Base-by-base conservation (phyloP, 768 basidiomycete genomes). In the Dacryopinax spathularia region DNA sequence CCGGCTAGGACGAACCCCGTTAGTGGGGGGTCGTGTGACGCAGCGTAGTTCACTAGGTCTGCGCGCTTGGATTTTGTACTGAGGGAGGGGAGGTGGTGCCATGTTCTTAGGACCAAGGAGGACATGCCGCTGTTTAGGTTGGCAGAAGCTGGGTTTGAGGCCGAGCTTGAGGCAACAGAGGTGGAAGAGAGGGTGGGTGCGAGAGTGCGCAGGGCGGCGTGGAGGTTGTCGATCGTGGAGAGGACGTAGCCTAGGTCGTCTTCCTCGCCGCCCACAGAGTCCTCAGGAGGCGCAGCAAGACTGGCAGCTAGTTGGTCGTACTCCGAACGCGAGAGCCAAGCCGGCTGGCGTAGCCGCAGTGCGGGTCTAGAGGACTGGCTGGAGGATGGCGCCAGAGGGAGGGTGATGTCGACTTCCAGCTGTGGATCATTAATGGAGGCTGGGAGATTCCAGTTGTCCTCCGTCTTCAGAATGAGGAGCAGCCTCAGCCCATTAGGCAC, bases 1-100 rank as follows among this genome's bases (percentile, higher is more conserved):
- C 48, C 48, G 25, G 48, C 48, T 3, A 56, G 48, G 13, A 56
- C 48, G 29, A 56, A 56, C 13, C 48, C 48, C 20, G 48, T 56
- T 6, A 56, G 48, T 29, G 48, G 13, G 48, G 48, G 48, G 18
- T 6, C 15, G 48, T 56, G 48, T 22, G 48, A 56, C 6, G 3
- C 3, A 29, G 48, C 48, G 48, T 56, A 56, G 22, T 6, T 25
- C 10, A 56, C 48, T 29, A 56, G 48, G 5, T 56, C 48, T 22
- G 48, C 29, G 29, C 48, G 48, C 48, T 56, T 56, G 10, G 5
- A 9, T 5, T 29, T 22, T 2, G 48, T 56, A 20, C 25, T 27
- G 25, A 56, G 48, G 5, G 48, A 56, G 48, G 48, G 48, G 48
- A 56, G 48, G 48, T 56, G 48, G 48, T 56, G 48, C 48, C 48